phyloP scores from a whole-genome alignment of 2,329 filamentous ascomycete genomes.

The Fusarium sp. region DNA sequence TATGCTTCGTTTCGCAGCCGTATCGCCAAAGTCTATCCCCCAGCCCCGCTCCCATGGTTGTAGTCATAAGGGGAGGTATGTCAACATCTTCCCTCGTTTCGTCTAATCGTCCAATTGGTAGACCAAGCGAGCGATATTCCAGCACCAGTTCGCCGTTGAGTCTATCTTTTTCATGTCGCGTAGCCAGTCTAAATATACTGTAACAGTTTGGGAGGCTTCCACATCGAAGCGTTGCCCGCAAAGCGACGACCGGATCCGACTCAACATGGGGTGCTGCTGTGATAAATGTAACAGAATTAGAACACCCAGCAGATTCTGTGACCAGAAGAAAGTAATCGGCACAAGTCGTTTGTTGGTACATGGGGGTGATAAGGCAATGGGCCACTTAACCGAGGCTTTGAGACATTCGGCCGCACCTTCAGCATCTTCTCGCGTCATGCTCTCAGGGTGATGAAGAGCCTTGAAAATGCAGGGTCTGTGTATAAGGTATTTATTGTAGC shows the following conservation, averaged over 20 bases:
- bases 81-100: neutral
- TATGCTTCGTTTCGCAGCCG: conserved; percentile 7
- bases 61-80: neutral
- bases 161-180: conserved; percentile 65
- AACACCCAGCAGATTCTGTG: conserved; percentile 68
- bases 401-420: conserved; percentile 66
- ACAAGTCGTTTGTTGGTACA: conserved; percentile 67
- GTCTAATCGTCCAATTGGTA: conserved; percentile 51
- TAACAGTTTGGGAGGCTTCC: conserved; percentile 59
- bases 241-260: conserved; percentile 58
- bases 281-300: conserved; percentile 66
- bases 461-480: conserved; percentile 69
- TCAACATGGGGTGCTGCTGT: conserved; percentile 60
- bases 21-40: neutral
- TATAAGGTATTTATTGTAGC: conserved; percentile 67
- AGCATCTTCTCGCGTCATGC: conserved; percentile 63
- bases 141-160: conserved; percentile 65
- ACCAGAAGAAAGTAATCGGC: conserved; percentile 69
- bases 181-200: conserved; percentile 68
- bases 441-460: conserved; percentile 65
- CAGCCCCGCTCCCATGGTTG: neutral
- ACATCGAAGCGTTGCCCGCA: conserved; percentile 61
- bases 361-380: conserved; percentile 65
- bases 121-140: conserved; percentile 59
- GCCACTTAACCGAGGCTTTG: conserved; percentile 67